phyloP scores from a whole-genome alignment of 75 land plant genomes.

The Larix kaempferi region DNA sequence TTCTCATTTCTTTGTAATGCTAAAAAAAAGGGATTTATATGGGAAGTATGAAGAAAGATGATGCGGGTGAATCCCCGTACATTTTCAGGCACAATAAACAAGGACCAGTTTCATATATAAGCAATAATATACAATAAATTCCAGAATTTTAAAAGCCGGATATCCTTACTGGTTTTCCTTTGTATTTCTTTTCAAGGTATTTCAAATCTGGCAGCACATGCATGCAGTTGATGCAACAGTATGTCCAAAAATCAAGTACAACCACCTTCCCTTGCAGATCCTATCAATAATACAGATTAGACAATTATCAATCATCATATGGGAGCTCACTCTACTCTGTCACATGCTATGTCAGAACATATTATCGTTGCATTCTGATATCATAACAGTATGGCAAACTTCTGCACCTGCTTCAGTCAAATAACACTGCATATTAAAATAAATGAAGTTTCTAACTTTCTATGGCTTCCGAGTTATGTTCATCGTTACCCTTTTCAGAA shows the following conservation, averaged over 20 bases:
- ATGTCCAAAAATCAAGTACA: slow-evolving; percentile 97
- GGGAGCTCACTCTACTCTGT: background rate
- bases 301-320: background rate
- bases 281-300: slow-evolving; percentile 31
- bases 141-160: background rate
- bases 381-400: background rate
- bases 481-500: background rate
- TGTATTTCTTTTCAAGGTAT: slow-evolving; percentile 85
- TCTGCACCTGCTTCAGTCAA: background rate
- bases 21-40: background rate
- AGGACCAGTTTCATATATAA: background rate
- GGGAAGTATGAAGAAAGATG: background rate
- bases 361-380: background rate
- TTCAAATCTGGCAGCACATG: slow-evolving; percentile 95
- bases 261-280: slow-evolving; percentile 92
- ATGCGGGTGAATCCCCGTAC: background rate
- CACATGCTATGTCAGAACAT: too few species aligned
- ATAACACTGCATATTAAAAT: background rate
- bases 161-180: slow-evolving; percentile 62
- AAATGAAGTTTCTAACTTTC: slow-evolving; percentile 11
- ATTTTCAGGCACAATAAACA: background rate
- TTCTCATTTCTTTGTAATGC: background rate
- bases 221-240: slow-evolving; percentile 99
- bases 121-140: background rate
- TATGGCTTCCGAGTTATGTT: slow-evolving; percentile 4